A percentile compares a stretch with the other conserved stretches of the same genome.
Conservation (phyloP, 75 land plant genomes). For the Adiantum capillusveneris region DNA sequence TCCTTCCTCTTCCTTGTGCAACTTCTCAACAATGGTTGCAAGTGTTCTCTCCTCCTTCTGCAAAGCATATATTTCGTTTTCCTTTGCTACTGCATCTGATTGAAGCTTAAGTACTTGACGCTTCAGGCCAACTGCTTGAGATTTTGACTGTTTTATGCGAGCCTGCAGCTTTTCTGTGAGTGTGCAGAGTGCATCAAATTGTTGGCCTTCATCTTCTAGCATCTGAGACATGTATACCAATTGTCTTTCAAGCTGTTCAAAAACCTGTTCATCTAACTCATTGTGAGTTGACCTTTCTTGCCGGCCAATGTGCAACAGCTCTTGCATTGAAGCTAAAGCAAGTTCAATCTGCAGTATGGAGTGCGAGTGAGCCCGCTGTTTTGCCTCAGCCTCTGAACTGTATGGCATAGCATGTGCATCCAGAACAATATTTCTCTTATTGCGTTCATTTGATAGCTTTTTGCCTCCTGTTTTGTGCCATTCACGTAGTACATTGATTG, state of each 20-base stretch:
- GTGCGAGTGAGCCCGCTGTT: not conserved
- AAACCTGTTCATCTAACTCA: too few relatives aligned
- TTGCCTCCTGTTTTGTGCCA: too few relatives aligned
- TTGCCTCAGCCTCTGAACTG: not conserved
- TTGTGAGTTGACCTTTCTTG: too few relatives aligned
- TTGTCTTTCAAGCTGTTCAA: too few relatives aligned
- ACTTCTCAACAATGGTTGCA: not conserved
- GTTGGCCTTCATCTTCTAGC: too few relatives aligned
- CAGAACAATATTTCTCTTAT: not conserved
- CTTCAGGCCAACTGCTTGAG: not conserved
- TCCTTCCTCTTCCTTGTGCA: slow-evolving; percentile 1
- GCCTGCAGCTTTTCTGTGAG: not conserved
- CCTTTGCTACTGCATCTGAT: slow-evolving; percentile 3
- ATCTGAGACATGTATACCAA: too few relatives aligned
- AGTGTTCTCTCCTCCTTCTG: slow-evolving; percentile 8
- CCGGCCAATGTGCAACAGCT: too few relatives aligned
- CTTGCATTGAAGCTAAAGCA: too few relatives aligned
- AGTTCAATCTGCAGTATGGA: too few relatives aligned
- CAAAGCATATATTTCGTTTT: slow-evolving; percentile 7
- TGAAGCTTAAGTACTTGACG: not conserved
- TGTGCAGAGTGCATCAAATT: too few relatives aligned
- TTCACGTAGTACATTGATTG: too few relatives aligned
- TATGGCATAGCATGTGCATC: not conserved
- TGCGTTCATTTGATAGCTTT: not conserved
- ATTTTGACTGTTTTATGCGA: not conserved